phyloP scores from a whole-genome alignment of 2,329 filamentous ascomycete species.

The Purpureocillium lavendulum region DNA sequence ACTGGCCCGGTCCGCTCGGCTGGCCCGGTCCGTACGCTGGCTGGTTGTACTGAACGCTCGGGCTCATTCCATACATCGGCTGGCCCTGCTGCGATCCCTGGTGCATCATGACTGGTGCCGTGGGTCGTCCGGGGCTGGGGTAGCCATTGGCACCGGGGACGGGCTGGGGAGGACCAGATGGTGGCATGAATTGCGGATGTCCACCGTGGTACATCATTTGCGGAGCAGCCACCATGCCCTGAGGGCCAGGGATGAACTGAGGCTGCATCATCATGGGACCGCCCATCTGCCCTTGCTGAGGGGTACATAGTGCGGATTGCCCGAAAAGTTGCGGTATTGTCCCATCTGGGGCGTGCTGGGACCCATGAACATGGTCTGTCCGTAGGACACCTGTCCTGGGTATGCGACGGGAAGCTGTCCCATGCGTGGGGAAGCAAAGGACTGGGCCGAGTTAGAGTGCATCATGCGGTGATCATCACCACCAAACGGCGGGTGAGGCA shows the following conservation, averaged over 20 bases:
- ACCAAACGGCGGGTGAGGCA: constrained; percentile 57
- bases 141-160: constrained; percentile 67
- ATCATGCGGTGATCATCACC: constrained; percentile 86
- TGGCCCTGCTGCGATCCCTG: constrained; percentile 92
- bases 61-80: constrained; percentile 67
- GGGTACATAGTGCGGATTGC: constrained; percentile 63
- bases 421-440: constrained; percentile 77
- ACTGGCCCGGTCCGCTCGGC: constrained; percentile 63
- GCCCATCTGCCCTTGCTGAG: constrained; percentile 63
- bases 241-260: constrained; percentile 67
- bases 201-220: constrained; percentile 77
- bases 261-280: constrained; percentile 77
- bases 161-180: constrained; percentile 45
- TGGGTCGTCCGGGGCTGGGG: constrained; percentile 75
- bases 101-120: constrained; percentile 86
- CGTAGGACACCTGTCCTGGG: constrained; percentile 61
- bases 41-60: constrained; percentile 65
- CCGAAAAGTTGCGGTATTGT: constrained; percentile 62
- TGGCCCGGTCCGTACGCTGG: constrained; percentile 65
- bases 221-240: constrained; percentile 58
- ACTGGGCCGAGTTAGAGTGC: constrained; percentile 73
- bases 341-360: constrained; percentile 63
- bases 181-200: constrained; percentile 56
- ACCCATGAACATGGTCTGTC: constrained; percentile 64
- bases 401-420: constrained; percentile 64